Evolutionary conservation across 805 yeast genomes (phyloP), one percentile per base, ranked within the genome.

Genomic region (Ogataea ramenticola): DNA sequence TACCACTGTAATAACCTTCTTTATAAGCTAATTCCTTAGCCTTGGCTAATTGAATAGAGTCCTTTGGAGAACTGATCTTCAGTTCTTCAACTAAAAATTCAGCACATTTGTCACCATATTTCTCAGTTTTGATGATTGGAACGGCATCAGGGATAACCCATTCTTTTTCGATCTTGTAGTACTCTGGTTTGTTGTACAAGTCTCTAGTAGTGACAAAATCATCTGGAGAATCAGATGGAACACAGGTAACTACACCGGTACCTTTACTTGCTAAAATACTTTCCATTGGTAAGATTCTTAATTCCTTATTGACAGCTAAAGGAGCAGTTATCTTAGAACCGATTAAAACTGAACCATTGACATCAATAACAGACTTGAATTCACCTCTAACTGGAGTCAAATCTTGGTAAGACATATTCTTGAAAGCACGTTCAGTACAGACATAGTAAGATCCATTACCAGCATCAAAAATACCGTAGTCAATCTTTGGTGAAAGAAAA

Each of bases 241-340:
- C 98, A 72, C 96, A 93, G 6, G 98, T 91, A 46, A 93, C 99
- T 39, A 93, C 97, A 72, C 98, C 99, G 39, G 98, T 93, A 77
- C 99, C 99, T 72, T 93, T 93, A 45, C 80, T 74, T 35, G 96
- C 95, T 64, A 91, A 74, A 44, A 93, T 91, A 33, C 97, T 88
- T 67, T 91, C 98, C 99, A 93, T 93, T 54, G 99, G 99, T 52
- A 93, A 75, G 45, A 93, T 84, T 57, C 93, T 76, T 52, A 93
- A 71, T 54, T 82, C 78, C 43, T 77, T 70, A 62, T 80, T 71
- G 20, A 72, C 73, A 12, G 96, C 78, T 53, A 85, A 70, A 44
- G 98, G 98, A 31, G 98, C 95, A 53, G 71, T 67, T 57, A 93
- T 85, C 68, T 80, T 80, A 37, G 97, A 79, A 37, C 99, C 99